Percentiles rank a stretch among this genome's conserved stretches.
These are phyloP conservation scores for Xylaria multiplex DNA, from an alignment of 2,329 filamentous ascomycete species.

Conservation along the genomic window DNA sequence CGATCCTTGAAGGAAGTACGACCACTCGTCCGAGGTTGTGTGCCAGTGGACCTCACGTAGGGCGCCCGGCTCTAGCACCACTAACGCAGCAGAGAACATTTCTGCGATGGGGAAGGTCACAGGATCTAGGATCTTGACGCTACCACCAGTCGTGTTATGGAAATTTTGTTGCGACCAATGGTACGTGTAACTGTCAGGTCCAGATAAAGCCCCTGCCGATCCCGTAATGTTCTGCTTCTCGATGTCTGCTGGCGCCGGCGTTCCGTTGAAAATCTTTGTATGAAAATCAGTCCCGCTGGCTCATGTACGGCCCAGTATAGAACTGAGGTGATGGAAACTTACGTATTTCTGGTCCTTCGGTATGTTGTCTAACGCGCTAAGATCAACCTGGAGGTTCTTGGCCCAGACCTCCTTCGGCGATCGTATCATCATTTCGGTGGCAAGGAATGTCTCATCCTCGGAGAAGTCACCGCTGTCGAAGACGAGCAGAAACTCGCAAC, in stretches of 20 bases:
- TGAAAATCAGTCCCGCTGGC: conserved; percentile 10
- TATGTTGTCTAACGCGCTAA: conserved; percentile 59
- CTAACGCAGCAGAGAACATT: conserved; percentile 65
- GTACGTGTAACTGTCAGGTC: conserved; percentile 57
- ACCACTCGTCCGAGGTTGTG: conserved; percentile 68
- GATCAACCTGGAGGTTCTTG: conserved; percentile 63
- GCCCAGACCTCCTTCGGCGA: conserved; percentile 64
- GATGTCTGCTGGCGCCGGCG: conserved; percentile 57
- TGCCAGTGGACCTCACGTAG: conserved; percentile 75
- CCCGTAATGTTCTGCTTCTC: conserved; percentile 59
- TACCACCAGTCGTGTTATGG: conserved; percentile 63
- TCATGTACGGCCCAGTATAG: neutral
- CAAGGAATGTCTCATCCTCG: conserved; percentile 69
- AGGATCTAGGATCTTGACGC: conserved; percentile 68
- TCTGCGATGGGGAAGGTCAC: conserved; percentile 65
- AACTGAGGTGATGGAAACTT: conserved; percentile 27
- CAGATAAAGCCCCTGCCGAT: conserved; percentile 54
- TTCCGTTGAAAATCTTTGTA: conserved; percentile 61
- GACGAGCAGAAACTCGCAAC: conserved; percentile 68
- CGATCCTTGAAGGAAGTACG: conserved; percentile 66
- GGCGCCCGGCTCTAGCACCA: conserved; percentile 69
- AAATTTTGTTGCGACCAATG: conserved; percentile 63
- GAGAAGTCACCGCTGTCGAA: conserved; percentile 68
- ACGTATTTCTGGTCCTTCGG: conserved; percentile 59
- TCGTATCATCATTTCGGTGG: conserved; percentile 62